These are phyloP conservation scores for Coemansia sp. DNA, from an alignment of 192 early-diverging fungal genomes.

Conservation along the genomic window DNA sequence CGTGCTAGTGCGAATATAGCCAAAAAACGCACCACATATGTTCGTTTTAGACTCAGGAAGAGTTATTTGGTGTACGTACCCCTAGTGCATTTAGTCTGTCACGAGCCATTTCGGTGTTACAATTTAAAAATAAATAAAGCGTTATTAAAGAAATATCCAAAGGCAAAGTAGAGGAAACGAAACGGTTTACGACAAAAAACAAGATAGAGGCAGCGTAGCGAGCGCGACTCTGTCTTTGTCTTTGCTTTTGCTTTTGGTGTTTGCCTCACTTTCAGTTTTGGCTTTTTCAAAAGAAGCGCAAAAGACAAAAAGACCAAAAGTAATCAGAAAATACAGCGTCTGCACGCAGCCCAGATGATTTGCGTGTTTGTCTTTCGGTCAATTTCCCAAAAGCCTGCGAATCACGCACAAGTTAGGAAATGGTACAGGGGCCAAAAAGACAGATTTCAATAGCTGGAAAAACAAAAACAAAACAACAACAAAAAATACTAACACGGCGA, in stretches of 20 bases:
- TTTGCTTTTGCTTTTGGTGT: too few species aligned
- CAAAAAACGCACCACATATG: too few species aligned
- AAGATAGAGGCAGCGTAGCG: not conserved
- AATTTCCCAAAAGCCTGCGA: not conserved
- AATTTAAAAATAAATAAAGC: not conserved
- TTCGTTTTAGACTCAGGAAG: too few species aligned
- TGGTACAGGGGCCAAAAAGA: not conserved
- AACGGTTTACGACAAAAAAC: not conserved
- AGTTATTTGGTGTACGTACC: constrained; percentile 7
- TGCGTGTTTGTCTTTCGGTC: not conserved
- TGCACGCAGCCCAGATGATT: not conserved
- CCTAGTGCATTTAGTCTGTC: constrained; percentile 11
- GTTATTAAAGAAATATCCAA: not conserved
- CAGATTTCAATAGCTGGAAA: not conserved
- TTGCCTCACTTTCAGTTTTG: too few species aligned
- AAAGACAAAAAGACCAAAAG: not conserved
- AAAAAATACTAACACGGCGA: not conserved
- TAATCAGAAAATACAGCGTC: not conserved
- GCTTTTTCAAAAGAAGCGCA: too few species aligned
- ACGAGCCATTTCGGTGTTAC: constrained; percentile 9
- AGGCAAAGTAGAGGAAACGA: not conserved
- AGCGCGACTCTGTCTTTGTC: not conserved
- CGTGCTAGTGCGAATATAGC: not conserved
- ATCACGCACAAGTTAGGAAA: not conserved
- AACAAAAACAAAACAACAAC: not conserved